These are phyloP conservation scores for Lignosus rhinocerotis DNA, from an alignment of 1,284 basidiomycete species.

Conservation along the genomic window DNA sequence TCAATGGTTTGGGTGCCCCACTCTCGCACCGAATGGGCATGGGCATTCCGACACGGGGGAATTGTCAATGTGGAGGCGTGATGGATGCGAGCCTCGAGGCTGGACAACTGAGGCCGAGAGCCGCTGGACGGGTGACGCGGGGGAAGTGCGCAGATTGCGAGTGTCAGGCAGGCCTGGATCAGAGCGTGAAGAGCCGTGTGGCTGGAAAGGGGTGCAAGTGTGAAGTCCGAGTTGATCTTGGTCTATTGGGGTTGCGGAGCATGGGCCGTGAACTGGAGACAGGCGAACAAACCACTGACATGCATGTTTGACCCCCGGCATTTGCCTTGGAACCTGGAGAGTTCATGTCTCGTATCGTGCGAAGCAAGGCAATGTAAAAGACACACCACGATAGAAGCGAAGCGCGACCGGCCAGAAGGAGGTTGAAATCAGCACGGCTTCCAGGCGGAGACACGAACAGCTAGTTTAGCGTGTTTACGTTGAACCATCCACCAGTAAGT, in stretches of 20 bases:
- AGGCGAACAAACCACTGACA: no score
- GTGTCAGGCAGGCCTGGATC: background rate
- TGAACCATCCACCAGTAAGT: background rate
- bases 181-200: background rate
- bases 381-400: background rate
- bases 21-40: background rate
- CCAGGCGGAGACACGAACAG: no score
- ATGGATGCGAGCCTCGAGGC: slow-evolving; percentile 8
- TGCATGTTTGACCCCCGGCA: no score
- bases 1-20: background rate
- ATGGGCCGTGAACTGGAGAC: no score
- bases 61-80: background rate
- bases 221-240: background rate
- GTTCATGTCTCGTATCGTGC: no score
- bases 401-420: background rate
- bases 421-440: background rate
- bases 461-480: background rate
- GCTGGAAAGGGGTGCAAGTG: background rate
- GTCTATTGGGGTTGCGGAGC: no score
- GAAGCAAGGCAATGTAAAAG: background rate
- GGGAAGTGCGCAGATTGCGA: slow-evolving; percentile 1
- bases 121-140: background rate
- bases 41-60: background rate
- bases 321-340: no score
- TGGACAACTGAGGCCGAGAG: background rate